phyloP scores from a whole-genome alignment of 1,284 basidiomycete genomes.

The Inonotus hispidus region DNA sequence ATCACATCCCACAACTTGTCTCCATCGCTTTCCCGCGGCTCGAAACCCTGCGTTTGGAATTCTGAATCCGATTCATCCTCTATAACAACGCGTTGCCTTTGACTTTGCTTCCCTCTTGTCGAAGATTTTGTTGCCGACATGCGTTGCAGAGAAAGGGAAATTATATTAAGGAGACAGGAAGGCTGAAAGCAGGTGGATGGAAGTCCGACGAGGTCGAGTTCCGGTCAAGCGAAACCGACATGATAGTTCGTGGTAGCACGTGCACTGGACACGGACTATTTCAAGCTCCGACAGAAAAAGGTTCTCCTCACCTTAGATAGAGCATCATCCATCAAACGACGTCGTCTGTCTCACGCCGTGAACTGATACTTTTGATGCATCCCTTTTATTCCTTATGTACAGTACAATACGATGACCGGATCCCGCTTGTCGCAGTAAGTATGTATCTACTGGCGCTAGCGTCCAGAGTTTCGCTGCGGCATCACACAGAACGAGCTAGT shows the following conservation, averaged over 20 bases:
- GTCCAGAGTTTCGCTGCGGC: too few relatives aligned
- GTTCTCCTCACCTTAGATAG: too few relatives aligned
- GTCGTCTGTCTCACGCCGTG: too few relatives aligned
- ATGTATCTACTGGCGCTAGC: too few relatives aligned
- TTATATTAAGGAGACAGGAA: background rate
- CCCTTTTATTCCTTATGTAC: too few relatives aligned
- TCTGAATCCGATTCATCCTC: background rate
- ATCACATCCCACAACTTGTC: constrained; percentile 14
- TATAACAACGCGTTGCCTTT: background rate
- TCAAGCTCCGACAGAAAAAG: background rate
- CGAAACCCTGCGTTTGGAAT: constrained; percentile 13
- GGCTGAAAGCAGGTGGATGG: background rate
- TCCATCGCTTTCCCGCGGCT: constrained; percentile 8
- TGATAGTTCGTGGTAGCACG: background rate
- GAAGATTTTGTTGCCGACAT: background rate
- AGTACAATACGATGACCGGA: too few relatives aligned
- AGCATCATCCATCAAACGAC: too few relatives aligned
- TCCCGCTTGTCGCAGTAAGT: too few relatives aligned
- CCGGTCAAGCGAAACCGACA: too few relatives aligned
- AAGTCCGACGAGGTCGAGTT: too few relatives aligned
- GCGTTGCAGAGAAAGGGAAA: background rate
- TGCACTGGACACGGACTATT: background rate
- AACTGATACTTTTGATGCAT: too few relatives aligned
- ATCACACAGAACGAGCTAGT: too few relatives aligned
- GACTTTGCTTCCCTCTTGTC: background rate